Conservation (phyloP, 345 rosid species). For the Pistacia vera region DNA sequence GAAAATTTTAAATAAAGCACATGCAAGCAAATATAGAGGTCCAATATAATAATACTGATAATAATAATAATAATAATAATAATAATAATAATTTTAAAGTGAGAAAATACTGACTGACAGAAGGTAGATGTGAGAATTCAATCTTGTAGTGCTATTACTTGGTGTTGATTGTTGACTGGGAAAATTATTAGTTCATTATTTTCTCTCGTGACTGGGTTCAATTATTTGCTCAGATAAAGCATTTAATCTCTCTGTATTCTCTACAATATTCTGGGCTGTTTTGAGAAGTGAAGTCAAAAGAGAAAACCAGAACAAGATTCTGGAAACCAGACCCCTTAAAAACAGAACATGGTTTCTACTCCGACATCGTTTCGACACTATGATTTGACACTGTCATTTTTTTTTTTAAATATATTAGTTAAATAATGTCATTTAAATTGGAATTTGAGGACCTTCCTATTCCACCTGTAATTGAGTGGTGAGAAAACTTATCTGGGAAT, state of each 20-base stretch:
- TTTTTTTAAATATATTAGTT: too few species aligned
- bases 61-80: conserved; percentile 18
- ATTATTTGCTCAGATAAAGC: not conserved
- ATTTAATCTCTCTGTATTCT: not conserved
- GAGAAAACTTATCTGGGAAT: not conserved
- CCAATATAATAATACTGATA: conserved; percentile 10
- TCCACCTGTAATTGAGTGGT: not conserved
- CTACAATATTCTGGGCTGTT: conserved; percentile 6
- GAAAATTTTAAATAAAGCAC: conserved; percentile 20
- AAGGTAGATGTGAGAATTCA: conserved; percentile 19
- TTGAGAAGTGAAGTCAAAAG: conserved; percentile 11
- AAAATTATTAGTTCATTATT: not conserved
- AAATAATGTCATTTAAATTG: too few species aligned
- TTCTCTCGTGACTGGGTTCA: conserved; percentile 13
- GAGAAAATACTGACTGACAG: conserved; percentile 32
- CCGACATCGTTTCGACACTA: not conserved
- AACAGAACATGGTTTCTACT: not conserved
- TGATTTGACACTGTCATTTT: not conserved
- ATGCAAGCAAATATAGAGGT: conserved; percentile 19
- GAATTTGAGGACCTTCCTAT: not conserved
- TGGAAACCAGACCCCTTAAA: conserved; percentile 7
- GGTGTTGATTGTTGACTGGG: conserved; percentile 68
- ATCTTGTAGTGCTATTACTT: conserved; percentile 32
- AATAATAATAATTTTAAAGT: conserved; percentile 10
- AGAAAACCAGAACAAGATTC: not conserved